These are phyloP conservation scores for Penicillium salamii DNA, from an alignment of 495 filamentous ascomycete genomes.

Conservation along the genomic window DNA sequence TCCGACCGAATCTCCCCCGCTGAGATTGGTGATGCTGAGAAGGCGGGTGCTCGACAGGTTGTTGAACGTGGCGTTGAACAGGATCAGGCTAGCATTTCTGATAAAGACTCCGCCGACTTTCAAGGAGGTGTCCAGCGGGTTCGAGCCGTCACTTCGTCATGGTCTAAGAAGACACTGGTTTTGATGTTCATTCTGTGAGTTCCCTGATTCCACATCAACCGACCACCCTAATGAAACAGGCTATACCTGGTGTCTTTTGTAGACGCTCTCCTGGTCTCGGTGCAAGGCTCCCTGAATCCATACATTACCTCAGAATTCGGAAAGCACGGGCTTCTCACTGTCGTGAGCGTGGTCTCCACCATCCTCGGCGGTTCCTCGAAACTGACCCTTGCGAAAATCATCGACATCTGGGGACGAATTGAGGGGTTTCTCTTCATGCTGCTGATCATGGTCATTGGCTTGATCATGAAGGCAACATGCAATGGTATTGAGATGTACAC, in stretches of 20 bases:
- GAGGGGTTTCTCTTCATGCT: slow-evolving; percentile 43
- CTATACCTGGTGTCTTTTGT: slow-evolving; percentile 15
- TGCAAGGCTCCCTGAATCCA: slow-evolving; percentile 12
- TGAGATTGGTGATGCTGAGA: not conserved
- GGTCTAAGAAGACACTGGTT: slow-evolving; percentile 5
- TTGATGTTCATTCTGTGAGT: slow-evolving; percentile 10
- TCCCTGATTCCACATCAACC: not conserved
- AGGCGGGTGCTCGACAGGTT: not conserved
- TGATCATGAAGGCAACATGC: slow-evolving; percentile 42
- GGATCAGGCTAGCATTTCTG: not conserved
- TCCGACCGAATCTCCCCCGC: not conserved
- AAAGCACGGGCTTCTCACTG: slow-evolving; percentile 18
- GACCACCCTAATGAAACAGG: not conserved
- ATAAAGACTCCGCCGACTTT: slow-evolving; percentile 1
- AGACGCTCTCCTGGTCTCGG: slow-evolving; percentile 3
- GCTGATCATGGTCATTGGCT: slow-evolving; percentile 27
- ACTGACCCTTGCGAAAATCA: slow-evolving; percentile 57
- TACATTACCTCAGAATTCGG: slow-evolving; percentile 24
- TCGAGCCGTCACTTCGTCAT: slow-evolving; percentile 5
- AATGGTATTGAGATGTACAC: slow-evolving; percentile 38
- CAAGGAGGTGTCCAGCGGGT: slow-evolving; percentile 8
- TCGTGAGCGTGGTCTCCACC: slow-evolving; percentile 19
- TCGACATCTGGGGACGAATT: slow-evolving; percentile 57
- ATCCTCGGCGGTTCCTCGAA: slow-evolving; percentile 59
- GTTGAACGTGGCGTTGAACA: not conserved